Base-by-base conservation (phyloP, 169 alveolate species). In the Plasmodium inui region DNA sequence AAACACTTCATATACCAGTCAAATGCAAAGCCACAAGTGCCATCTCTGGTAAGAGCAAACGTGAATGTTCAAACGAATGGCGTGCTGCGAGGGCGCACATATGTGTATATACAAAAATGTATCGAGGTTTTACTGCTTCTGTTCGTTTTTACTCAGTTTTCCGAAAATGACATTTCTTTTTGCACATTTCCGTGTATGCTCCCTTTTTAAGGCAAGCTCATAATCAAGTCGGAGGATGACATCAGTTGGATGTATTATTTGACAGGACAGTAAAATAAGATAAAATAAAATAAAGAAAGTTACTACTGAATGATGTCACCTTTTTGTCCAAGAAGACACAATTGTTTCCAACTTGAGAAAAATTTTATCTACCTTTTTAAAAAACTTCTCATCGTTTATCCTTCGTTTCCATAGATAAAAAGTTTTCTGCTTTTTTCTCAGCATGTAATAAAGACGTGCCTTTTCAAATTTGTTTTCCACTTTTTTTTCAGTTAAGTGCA, bases 211-310 rank as follows among this genome's bases (percentile, higher is more conserved):
- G 94, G 94, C 50, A 89, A 89, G 39, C 94, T 89, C 73, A 14
- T 89, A 39, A 78, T 89, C 17, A 89, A 89, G 72, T 89, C 94
- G 37, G 94, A 89, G 55, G 90, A 89, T 79, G 89, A 61, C 37
- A 50, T 78, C 72, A 79, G 53, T 19, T 89, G 94, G 94, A 89
- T 78, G 90, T 89, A 89, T 46, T 89, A 89, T 57, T 79, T 89
- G 73, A 89, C 94, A 79, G 94, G 94, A 44, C 84, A 89, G 50
- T 89, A 34, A 26, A 53, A 39, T 4, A 26, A 57, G 3, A 50
- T 12, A 17, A 55, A 55, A 57, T 41, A 34, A 57, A 9, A 28
- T 30, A 0, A 50, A 82, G 22, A 17, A 28, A 70, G 73, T 61
- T 30, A 70, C 78, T 9, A 0, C 67, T 53, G 44, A 76, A 34